Base-by-base conservation (phyloP, 2,329 filamentous ascomycete species). In the Arthrobotrys megalospora region DNA sequence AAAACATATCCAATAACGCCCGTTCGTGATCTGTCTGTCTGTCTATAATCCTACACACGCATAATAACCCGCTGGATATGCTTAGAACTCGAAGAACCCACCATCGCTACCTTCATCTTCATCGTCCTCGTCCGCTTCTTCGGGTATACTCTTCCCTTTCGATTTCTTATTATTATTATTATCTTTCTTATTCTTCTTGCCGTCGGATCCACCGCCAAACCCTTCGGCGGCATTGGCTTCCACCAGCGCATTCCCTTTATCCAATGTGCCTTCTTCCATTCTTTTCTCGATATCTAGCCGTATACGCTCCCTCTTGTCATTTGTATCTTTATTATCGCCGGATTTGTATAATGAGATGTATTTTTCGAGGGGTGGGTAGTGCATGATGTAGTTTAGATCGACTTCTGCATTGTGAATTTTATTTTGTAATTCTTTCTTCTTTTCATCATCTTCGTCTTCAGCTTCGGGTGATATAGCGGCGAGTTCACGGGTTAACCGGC, bases 311-410 rank as follows among this genome's bases (percentile, higher is more conserved):
- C 82, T 82, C 34, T 81, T 81, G 62, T 80, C 80, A 66, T 78
- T 82, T 80, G 83, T 83, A 43, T 82, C 82, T 48, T 81, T 83
- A 6, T 73, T 68, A 8, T 79, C 64, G 8, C 78, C 75, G 6
- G 71, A 41, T 34, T 79, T 81, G 68, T 85, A 88, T 0, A 88
- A 82, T 7, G 85, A 84, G 80, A 92, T 87, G 84, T 96, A 96
- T 21, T 88, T 86, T 83, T 92, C 90, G 81, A 90, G 86, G 52
- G 92, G 88, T 0, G 93, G 93, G 79, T 89, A 92, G 84, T 91
- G 91, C 66, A 89, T 87, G 0, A 92, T 89, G 82, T 96, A 96
- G 81, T 92, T 90, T 79, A 92, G 86, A 82, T 95, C 92, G 11
- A 94, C 89, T 82, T 94, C 88, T 28, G 90, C 89, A 24, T 89